Evolutionary conservation across 2,329 filamentous ascomycete species (phyloP).

Genomic region (Sarocladium oryzae): DNA sequence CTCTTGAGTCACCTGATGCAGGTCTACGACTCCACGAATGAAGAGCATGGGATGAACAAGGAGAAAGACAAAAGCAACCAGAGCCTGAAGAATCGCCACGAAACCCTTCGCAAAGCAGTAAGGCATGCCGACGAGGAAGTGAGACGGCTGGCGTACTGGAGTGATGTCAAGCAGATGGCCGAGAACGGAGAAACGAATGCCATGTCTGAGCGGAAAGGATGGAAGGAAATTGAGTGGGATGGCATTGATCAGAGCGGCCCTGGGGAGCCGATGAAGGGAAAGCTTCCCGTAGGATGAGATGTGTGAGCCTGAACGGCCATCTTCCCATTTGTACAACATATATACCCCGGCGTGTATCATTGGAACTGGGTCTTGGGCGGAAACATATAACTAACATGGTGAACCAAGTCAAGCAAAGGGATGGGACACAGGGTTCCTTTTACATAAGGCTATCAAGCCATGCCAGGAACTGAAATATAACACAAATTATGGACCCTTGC

Average conservation of each 20-base stretch:
- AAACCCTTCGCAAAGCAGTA: slow-evolving; percentile 67
- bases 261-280: slow-evolving; percentile 23
- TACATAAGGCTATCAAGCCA: too few relatives aligned
- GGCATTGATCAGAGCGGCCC: slow-evolving; percentile 50
- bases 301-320: background rate
- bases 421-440: too few relatives aligned
- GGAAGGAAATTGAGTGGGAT: slow-evolving; percentile 35
- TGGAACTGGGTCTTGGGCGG: background rate
- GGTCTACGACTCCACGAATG: slow-evolving; percentile 39
- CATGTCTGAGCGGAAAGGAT: slow-evolving; percentile 30
- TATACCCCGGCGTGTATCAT: slow-evolving; percentile 4
- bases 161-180: slow-evolving; percentile 68
- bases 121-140: slow-evolving; percentile 76
- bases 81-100: slow-evolving; percentile 36
- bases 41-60: slow-evolving; percentile 32
- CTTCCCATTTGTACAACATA: slow-evolving; percentile 1
- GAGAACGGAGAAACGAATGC: slow-evolving; percentile 41
- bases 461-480: too few relatives aligned
- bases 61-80: background rate
- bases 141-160: slow-evolving; percentile 79
- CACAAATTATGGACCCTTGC: too few relatives aligned
- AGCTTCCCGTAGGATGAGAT: background rate
- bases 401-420: too few relatives aligned
- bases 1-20: slow-evolving; percentile 65
- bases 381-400: background rate